phyloP scores from a whole-genome alignment of 352 stramenopile species.

The Globisporangium ultimum region DNA sequence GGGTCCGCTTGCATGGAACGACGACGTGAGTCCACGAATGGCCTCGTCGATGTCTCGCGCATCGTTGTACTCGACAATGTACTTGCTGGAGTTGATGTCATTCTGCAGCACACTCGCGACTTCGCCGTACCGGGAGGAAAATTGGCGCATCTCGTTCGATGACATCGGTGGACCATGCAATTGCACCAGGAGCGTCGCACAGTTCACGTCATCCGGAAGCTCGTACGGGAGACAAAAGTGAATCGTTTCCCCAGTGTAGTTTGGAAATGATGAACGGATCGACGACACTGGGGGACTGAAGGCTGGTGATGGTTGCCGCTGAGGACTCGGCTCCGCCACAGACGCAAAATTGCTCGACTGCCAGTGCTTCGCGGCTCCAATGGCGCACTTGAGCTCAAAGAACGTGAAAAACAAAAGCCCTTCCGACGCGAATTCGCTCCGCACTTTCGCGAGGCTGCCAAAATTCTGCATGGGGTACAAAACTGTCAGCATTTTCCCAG shows the following conservation, averaged over 20 bases:
- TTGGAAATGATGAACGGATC: no score
- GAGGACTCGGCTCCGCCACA: no score
- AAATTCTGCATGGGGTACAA: constrained; percentile 37
- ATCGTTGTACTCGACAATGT: constrained; percentile 78
- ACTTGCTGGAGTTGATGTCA: constrained; percentile 37
- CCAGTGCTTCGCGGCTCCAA: constrained; percentile 53
- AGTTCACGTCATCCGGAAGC: constrained; percentile 54
- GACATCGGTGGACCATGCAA: constrained; percentile 24
- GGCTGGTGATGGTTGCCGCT: background rate
- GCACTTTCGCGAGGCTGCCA: constrained; percentile 46
- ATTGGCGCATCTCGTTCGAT: constrained; percentile 47
- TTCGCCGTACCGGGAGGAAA: constrained; percentile 68
- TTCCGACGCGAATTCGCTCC: constrained; percentile 41
- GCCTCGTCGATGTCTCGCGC: constrained; percentile 41
- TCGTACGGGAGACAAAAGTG: constrained; percentile 75
- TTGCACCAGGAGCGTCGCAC: constrained; percentile 53
- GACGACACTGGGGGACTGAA: constrained; percentile 3
- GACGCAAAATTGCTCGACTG: constrained; percentile 9
- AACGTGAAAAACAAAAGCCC: constrained; percentile 77
- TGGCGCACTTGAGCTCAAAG: constrained; percentile 64
- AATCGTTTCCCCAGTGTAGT: background rate
- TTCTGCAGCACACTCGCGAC: constrained; percentile 70
- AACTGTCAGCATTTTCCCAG: background rate
- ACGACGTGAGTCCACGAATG: constrained; percentile 30
- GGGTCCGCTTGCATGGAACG: constrained; percentile 30